Evolutionary conservation across 768 basidiomycete species (phyloP).

Genomic region (Trametes villosa): DNA sequence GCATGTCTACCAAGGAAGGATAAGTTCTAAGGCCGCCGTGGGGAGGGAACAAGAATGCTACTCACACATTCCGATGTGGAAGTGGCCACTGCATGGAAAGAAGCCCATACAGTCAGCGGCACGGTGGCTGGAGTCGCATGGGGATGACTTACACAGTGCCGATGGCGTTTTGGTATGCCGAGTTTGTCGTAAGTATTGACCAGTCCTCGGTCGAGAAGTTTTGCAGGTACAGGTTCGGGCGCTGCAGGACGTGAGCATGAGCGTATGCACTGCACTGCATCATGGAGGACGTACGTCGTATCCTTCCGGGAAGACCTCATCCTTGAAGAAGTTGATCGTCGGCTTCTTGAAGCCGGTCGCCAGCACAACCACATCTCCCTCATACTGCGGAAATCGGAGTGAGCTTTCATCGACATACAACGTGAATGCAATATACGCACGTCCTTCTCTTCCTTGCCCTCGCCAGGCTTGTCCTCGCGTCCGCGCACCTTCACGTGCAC

Average conservation of each 20-base stretch:
- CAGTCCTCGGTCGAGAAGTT: slow-evolving; percentile 61
- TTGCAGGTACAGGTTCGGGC: slow-evolving; percentile 56
- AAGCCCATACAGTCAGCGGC: background rate
- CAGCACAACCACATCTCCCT: slow-evolving; percentile 53
- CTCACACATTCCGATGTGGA: slow-evolving; percentile 60
- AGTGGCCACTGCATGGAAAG: slow-evolving; percentile 40
- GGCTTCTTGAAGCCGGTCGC: slow-evolving; percentile 60
- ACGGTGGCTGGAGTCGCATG: background rate
- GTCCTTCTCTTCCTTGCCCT: slow-evolving; percentile 37
- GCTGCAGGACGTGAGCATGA: slow-evolving; percentile 28
- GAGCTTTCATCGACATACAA: background rate
- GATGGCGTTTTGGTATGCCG: slow-evolving; percentile 53
- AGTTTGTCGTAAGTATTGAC: slow-evolving; percentile 55
- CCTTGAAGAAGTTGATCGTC: slow-evolving; percentile 47
- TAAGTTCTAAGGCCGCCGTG: background rate
- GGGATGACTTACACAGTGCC: slow-evolving; percentile 38
- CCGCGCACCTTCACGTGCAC: slow-evolving; percentile 46
- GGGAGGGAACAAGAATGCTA: background rate
- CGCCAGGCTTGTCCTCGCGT: slow-evolving; percentile 39
- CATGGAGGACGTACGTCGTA: slow-evolving; percentile 41
- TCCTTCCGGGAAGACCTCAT: slow-evolving; percentile 53
- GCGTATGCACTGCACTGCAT: background rate
- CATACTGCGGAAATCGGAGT: slow-evolving; percentile 31
- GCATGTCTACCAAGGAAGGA: slow-evolving; percentile 40
- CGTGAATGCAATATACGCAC: slow-evolving; percentile 9